These are phyloP conservation scores for Corynespora cassiicola DNA, from an alignment of 2,329 filamentous ascomycete genomes.

Conservation along the genomic window DNA sequence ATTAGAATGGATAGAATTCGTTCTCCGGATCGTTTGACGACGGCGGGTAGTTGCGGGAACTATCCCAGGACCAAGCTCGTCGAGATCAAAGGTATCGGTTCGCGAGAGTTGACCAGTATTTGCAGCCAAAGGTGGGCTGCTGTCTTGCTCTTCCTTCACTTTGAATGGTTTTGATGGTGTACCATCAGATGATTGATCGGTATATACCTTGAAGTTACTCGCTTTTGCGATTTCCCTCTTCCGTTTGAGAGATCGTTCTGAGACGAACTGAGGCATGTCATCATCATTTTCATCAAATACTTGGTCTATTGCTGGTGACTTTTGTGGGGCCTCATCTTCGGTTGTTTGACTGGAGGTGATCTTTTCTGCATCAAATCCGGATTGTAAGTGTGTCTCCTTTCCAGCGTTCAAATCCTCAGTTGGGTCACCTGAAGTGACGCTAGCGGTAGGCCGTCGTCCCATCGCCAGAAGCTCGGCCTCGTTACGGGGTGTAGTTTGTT, in stretches of 20 bases:
- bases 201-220: conserved; percentile 21
- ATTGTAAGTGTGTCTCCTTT: no score
- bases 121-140: conserved; percentile 37
- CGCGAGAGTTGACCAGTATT: conserved; percentile 26
- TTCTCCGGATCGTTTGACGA: conserved; percentile 12
- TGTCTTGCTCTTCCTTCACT: conserved; percentile 49
- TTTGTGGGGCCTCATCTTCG: conserved; percentile 40
- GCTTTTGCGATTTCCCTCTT: conserved; percentile 41
- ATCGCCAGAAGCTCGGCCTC: no score
- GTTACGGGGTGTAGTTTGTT: no score
- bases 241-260: conserved; percentile 51
- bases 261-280: conserved; percentile 51
- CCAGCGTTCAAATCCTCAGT: no score
- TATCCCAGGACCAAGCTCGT: conserved; percentile 39
- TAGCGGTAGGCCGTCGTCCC: no score
- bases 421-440: no score
- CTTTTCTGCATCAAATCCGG: no score
- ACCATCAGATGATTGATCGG: conserved; percentile 32
- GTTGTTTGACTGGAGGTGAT: conserved; percentile 54
- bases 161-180: conserved; percentile 38
- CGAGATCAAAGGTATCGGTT: conserved; percentile 54
- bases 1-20: conserved; percentile 14
- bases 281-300: conserved; percentile 36
- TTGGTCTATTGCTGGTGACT: conserved; percentile 6
- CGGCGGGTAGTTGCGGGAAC: conserved; percentile 40